These are phyloP conservation scores for Verticillium albo-atrum DNA, from an alignment of 2,329 filamentous ascomycete genomes.

Conservation along the genomic window DNA sequence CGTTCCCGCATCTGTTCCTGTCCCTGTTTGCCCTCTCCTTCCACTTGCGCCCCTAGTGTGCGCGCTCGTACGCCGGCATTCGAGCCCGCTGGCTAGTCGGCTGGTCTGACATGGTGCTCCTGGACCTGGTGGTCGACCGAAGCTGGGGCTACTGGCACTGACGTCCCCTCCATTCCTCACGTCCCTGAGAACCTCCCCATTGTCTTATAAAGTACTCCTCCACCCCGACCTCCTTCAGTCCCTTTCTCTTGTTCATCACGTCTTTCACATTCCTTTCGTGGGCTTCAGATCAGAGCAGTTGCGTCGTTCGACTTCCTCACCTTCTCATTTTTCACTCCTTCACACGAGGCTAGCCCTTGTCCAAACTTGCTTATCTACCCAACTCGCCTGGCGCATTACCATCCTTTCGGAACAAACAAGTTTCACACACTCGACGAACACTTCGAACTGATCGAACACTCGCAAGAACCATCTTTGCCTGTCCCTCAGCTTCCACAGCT, in stretches of 20 bases:
- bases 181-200: conserved; percentile 1
- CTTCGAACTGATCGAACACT: neutral
- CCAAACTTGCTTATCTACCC: conserved; percentile 17
- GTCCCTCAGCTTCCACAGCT: neutral
- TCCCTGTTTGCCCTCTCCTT: conserved; percentile 16
- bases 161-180: conserved; percentile 1
- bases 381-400: conserved; percentile 19
- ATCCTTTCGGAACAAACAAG: conserved; percentile 11
- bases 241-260: conserved; percentile 9
- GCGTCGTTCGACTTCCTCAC: conserved; percentile 13
- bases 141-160: neutral
- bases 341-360: conserved; percentile 30
- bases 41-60: conserved; percentile 5
- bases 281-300: conserved; percentile 7
- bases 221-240: conserved; percentile 8
- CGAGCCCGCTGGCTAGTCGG: neutral
- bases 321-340: conserved; percentile 18
- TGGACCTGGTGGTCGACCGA: neutral
- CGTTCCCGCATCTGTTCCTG: conserved; percentile 29
- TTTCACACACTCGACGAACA: conserved; percentile 8
- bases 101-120: neutral
- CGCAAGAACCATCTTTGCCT: neutral
- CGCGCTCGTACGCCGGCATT: neutral
- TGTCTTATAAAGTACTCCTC: conserved; percentile 12
- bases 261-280: conserved; percentile 14